A percentile compares a stretch with the other conserved stretches of the same genome.
Conservation (phyloP, 2,329 filamentous ascomycete species). For the Lomentospora prolificans region DNA sequence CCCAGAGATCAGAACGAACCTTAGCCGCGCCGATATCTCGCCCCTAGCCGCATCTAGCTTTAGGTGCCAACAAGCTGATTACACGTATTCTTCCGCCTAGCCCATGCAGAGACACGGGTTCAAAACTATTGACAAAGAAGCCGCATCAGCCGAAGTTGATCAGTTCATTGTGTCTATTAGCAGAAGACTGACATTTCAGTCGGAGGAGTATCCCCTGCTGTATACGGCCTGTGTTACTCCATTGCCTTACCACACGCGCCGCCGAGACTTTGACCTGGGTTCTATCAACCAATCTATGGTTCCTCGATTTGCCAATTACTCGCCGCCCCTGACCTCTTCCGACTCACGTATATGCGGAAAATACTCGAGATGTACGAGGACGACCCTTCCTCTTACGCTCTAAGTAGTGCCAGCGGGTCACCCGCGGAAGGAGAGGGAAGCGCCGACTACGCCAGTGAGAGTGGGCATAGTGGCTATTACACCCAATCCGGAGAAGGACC, state of each 20-base stretch:
- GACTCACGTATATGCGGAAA: background rate
- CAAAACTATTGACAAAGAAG: background rate
- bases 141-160: background rate
- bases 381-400: background rate
- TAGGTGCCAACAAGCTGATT: background rate
- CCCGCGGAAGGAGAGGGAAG: background rate
- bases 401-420: background rate
- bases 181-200: background rate
- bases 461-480: background rate
- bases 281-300: background rate
- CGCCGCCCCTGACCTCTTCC: no score
- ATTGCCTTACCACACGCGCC: background rate
- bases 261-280: no score
- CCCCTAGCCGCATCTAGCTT: no score
- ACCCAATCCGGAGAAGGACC: background rate
- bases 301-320: background rate
- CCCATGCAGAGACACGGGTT: background rate
- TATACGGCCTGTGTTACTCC: background rate
- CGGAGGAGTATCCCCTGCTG: background rate
- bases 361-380: background rate
- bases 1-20: no score
- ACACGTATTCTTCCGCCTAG: background rate
- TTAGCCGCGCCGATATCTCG: no score
- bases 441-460: background rate
- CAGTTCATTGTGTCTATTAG: background rate